A percentile compares a stretch with the other conserved stretches of the same genome.
Evolutionary conservation across 73 alveolate genomes (phyloP).

Genomic region (Symbiodinium pilosum): DNA sequence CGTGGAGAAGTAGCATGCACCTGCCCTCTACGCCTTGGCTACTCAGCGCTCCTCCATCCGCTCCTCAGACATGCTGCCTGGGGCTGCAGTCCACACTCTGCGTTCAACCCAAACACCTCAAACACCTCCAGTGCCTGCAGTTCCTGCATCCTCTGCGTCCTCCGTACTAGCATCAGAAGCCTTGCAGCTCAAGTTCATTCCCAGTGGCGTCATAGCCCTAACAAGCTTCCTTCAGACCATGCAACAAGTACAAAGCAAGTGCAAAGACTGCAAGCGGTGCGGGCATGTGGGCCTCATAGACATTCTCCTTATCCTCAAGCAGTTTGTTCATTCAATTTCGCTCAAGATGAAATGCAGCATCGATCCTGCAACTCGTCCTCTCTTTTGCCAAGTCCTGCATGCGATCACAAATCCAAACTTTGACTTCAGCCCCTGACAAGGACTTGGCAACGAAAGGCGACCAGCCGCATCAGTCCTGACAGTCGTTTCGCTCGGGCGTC

Average conservation of each 20-base stretch:
- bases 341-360: too few relatives aligned
- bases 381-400: not conserved
- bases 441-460: too few relatives aligned
- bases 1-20: too few relatives aligned
- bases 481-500: not conserved
- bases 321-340: too few relatives aligned
- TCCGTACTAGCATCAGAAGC: too few relatives aligned
- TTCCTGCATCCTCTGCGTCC: too few relatives aligned
- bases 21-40: too few relatives aligned
- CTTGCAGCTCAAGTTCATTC: not conserved
- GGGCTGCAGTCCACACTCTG: too few relatives aligned
- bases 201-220: not conserved
- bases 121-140: too few relatives aligned
- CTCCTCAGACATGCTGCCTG: constrained; percentile 18
- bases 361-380: not conserved
- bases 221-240: not conserved
- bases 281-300: not conserved
- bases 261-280: not conserved
- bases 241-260: not conserved
- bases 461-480: not conserved
- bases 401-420: too few relatives aligned
- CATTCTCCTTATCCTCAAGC: not conserved
- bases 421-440: too few relatives aligned
- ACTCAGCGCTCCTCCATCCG: not conserved
- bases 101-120: too few relatives aligned